Conservation (phyloP, 2,329 filamentous ascomycete species). For the Neopestalotiopsis clavispora region DNA sequence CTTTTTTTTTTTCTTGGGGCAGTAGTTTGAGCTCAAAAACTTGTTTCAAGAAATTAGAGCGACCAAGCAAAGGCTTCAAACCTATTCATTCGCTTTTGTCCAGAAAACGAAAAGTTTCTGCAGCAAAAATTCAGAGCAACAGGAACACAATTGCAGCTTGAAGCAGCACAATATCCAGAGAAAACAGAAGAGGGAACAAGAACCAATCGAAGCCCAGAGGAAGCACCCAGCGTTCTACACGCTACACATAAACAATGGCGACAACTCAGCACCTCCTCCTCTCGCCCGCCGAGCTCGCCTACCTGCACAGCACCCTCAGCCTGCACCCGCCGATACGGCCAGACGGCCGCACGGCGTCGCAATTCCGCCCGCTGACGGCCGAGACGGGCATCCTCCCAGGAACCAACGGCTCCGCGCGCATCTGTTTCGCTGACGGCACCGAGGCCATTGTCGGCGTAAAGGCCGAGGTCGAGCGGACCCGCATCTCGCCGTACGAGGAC, state of each 20-base stretch:
- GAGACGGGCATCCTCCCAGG: constrained; percentile 89
- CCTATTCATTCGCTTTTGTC: no score
- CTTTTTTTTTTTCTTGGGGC: neutral
- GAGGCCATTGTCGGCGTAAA: constrained; percentile 97
- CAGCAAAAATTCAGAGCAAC: no score
- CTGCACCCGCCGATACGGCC: constrained; percentile 85
- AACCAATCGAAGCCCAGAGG: no score
- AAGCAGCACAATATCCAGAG: no score
- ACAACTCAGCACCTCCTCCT: constrained; percentile 74
- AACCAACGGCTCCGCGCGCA: constrained; percentile 89
- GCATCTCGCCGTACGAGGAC: constrained; percentile 30
- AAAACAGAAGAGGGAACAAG: neutral
- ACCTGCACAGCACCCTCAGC: constrained; percentile 86
- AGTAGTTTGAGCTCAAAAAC: no score
- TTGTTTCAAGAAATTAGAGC: no score
- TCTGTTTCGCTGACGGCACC: constrained; percentile 93
- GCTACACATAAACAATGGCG: constrained; percentile 52
- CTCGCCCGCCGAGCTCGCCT: constrained; percentile 94
- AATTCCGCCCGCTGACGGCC: constrained; percentile 89
- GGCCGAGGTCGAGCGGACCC: constrained; percentile 85
- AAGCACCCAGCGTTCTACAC: no score
- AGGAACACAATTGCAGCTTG: no score
- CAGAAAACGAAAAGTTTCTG: no score
- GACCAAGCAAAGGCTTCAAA: no score
- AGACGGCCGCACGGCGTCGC: constrained; percentile 79